Percentiles rank a stretch among this genome's conserved stretches.
These are phyloP conservation scores for Zizania latifolia DNA, from an alignment of 176 grass and related monocot species.

Conservation along the genomic window DNA sequence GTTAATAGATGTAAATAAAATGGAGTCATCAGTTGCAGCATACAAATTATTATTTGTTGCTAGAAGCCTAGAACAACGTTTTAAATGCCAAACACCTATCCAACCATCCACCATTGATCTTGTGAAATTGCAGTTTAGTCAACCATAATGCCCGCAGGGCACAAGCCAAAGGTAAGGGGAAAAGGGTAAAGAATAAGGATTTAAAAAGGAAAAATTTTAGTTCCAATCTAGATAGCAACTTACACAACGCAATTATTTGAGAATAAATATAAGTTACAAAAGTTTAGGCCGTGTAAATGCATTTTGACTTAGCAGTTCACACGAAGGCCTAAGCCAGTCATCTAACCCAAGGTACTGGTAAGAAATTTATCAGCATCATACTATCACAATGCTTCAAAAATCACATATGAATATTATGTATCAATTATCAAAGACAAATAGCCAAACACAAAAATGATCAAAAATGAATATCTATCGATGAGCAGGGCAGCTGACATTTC, in stretches of 20 bases:
- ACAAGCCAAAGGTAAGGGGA: too few species aligned
- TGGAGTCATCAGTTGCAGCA: neutral
- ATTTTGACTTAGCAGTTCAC: too few species aligned
- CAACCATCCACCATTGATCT: too few species aligned
- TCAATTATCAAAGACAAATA: neutral
- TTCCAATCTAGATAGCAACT: neutral
- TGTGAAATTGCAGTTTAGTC: too few species aligned
- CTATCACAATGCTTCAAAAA: neutral
- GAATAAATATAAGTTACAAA: neutral
- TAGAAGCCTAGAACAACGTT: neutral
- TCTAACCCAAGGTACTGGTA: too few species aligned
- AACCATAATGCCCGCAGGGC: too few species aligned
- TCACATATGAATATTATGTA: neutral
- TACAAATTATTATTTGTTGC: neutral
- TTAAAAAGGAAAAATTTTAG: too few species aligned
- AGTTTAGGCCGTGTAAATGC: neutral
- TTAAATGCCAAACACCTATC: too few species aligned
- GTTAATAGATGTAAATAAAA: neutral
- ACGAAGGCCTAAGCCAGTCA: neutral
- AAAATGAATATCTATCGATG: too few species aligned
- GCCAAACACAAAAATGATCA: neutral
- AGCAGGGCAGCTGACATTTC: neutral
- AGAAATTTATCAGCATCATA: neutral
- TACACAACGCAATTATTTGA: neutral
- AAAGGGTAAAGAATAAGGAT: too few species aligned